Evolutionary conservation across 1,284 basidiomycete species (phyloP).

Genomic region (Fistulinella cinereoalba): DNA sequence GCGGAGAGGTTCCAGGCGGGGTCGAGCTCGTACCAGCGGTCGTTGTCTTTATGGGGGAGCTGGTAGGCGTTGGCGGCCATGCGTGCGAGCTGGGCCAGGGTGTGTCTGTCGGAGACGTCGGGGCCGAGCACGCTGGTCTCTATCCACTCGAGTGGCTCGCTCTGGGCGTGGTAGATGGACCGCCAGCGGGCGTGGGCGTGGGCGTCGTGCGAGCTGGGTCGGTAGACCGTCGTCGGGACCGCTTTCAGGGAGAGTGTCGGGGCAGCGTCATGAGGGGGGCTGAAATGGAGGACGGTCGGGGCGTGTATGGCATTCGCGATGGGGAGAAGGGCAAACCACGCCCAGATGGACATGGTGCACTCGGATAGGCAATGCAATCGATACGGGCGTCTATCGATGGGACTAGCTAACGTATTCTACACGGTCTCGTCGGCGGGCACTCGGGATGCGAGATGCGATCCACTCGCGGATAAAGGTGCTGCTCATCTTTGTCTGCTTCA

Average conservation of each 20-base stretch:
- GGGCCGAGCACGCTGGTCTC: constrained; percentile 53
- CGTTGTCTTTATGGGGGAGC: constrained; percentile 57
- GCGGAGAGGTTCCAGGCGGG: constrained; percentile 60
- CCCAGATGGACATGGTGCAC: constrained; percentile 12
- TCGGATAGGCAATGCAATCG: too few species aligned
- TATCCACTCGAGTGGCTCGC: constrained; percentile 59
- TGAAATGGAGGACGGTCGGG: constrained; percentile 9
- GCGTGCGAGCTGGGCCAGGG: constrained; percentile 80
- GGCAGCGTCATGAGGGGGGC: constrained; percentile 5
- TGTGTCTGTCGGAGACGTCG: constrained; percentile 78
- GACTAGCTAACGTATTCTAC: too few species aligned
- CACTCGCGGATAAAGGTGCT: constrained; percentile 87
- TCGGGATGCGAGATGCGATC: too few species aligned
- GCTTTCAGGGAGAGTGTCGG: constrained; percentile 42
- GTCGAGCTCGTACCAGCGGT: constrained; percentile 90
- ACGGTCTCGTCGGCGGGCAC: too few species aligned
- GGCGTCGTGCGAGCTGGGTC: constrained; percentile 51
- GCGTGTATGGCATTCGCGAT: constrained; percentile 5
- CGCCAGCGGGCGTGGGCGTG: constrained; percentile 51
- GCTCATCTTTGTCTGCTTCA: constrained; percentile 83
- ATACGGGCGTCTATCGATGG: background rate
- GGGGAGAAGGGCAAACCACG: background rate
- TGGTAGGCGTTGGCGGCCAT: constrained; percentile 93
- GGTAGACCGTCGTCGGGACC: constrained; percentile 56
- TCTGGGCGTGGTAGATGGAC: constrained; percentile 48